These are phyloP conservation scores for Aphanomyces euteiches DNA, from an alignment of 352 stramenopile species.

Conservation along the genomic window DNA sequence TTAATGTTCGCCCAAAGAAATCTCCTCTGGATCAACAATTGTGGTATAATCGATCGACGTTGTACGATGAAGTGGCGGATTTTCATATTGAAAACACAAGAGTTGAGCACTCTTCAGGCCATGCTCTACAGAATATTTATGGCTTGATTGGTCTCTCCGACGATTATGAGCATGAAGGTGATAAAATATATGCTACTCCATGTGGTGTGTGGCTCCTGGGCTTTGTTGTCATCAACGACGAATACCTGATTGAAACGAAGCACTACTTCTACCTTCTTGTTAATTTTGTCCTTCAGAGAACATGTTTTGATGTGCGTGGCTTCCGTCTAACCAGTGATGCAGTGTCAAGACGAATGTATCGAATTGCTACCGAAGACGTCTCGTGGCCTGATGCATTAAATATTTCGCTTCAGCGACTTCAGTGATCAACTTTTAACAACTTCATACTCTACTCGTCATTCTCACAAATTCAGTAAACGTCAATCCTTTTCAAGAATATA, in stretches of 20 bases:
- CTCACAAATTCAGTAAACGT: too few relatives aligned
- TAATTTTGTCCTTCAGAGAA: neutral
- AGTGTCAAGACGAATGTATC: too few relatives aligned
- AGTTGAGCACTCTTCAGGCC: neutral
- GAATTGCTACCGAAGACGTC: too few relatives aligned
- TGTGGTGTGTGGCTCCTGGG: conserved; percentile 13
- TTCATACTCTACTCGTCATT: too few relatives aligned
- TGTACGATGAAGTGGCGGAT: neutral
- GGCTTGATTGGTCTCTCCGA: neutral
- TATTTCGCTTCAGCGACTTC: too few relatives aligned
- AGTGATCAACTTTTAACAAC: too few relatives aligned
- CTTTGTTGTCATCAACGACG: neutral
- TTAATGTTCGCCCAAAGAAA: too few relatives aligned
- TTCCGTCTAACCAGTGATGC: neutral
- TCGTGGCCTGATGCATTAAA: too few relatives aligned
- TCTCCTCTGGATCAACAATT: too few relatives aligned
- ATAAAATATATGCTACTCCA: neutral
- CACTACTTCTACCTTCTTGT: neutral
- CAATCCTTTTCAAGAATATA: too few relatives aligned
- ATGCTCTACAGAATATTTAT: neutral
- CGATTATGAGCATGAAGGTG: neutral
- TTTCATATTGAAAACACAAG: neutral
- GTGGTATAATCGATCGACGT: neutral
- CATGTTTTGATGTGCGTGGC: neutral
- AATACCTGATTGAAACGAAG: conserved; percentile 1